Base-by-base conservation (phyloP, 2,329 filamentous ascomycete genomes). In the Thielaviopsis populi region DNA sequence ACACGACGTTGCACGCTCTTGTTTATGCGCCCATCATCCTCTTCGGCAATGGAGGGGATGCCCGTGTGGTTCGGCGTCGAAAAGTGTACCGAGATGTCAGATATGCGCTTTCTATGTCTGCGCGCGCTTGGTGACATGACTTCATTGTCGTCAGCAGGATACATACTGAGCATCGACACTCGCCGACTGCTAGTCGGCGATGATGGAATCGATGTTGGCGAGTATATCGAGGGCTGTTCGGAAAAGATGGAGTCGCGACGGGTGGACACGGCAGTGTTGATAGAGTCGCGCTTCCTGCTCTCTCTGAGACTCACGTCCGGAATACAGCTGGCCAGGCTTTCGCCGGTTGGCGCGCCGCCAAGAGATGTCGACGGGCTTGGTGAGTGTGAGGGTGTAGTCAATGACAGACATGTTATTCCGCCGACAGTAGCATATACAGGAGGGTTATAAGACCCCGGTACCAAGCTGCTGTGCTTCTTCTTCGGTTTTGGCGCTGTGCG, bases 191-290 rank as follows among this genome's bases (percentile, higher is more conserved):
- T 94, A 54, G 80, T 81, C 0, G 94, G 91, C 3, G 92, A 96
- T 69, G 86, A 91, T 1, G 91, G 86, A 1, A 87, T 80, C 0
- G 91, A 95, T 1, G 87, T 89, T 0, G 83, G 74, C 1, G 82
- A 79, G 65, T 87, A 83, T 10, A 88, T 85, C 0, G 83, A 83
- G 33, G 82, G 81, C 59, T 79, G 76, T 56, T 79, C 79, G 0
- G 84, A 82, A 69, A 86, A 78, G 63, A 80, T 70, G 27, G 86
- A 85, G 82, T 66, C 62, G 15, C 86, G 91, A 62, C 85, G 66
- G 82, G 69, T 63, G 63, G 75, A 74, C 64, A 75, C 68, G 54
- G 79, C 73, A 54, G 65, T 66, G 27, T 66, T 66, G 24, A 66
- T 62, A 24, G 62, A 66, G 53, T 66, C 65, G 3, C 65, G 65